phyloP scores from a whole-genome alignment of 2,329 filamentous ascomycete species.

The Westerdykella ornata region DNA sequence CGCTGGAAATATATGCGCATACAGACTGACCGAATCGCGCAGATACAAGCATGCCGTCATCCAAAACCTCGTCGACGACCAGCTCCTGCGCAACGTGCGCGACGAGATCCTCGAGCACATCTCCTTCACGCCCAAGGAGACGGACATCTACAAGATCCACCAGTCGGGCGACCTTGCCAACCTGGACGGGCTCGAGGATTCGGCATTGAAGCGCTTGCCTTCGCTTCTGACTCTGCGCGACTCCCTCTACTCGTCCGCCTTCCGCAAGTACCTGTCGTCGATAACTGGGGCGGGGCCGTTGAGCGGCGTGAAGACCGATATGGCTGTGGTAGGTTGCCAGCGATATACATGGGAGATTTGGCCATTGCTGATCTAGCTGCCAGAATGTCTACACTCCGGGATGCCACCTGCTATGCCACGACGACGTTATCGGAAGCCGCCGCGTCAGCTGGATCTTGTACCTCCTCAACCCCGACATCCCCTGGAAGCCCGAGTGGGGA shows the following conservation, averaged over 20 bases:
- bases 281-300: slow-evolving; percentile 82
- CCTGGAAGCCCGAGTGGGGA: slow-evolving; percentile 89
- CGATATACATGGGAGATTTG: neutral
- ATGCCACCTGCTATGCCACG: slow-evolving; percentile 91
- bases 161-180: slow-evolving; percentile 97
- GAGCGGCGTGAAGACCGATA: slow-evolving; percentile 91
- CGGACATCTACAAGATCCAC: slow-evolving; percentile 99
- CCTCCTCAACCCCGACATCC: slow-evolving; percentile 80
- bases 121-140: slow-evolving; percentile 95
- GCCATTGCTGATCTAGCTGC: slow-evolving; percentile 8
- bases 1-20: slow-evolving; percentile 36
- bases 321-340: slow-evolving; percentile 64
- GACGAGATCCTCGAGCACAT: slow-evolving; percentile 84
- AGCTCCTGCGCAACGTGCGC: slow-evolving; percentile 78
- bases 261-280: slow-evolving; percentile 79
- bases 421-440: slow-evolving; percentile 96
- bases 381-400: slow-evolving; percentile 90
- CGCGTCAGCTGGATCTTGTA: slow-evolving; percentile 97
- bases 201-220: slow-evolving; percentile 76
- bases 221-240: slow-evolving; percentile 89
- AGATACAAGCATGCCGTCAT: slow-evolving; percentile 93
- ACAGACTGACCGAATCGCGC: slow-evolving; percentile 1
- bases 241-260: slow-evolving; percentile 82
- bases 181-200: slow-evolving; percentile 84
- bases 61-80: slow-evolving; percentile 67